These are phyloP conservation scores for Uronychia binucleata DNA, from an alignment of 73 alveolate genomes.

Conservation along the genomic window DNA sequence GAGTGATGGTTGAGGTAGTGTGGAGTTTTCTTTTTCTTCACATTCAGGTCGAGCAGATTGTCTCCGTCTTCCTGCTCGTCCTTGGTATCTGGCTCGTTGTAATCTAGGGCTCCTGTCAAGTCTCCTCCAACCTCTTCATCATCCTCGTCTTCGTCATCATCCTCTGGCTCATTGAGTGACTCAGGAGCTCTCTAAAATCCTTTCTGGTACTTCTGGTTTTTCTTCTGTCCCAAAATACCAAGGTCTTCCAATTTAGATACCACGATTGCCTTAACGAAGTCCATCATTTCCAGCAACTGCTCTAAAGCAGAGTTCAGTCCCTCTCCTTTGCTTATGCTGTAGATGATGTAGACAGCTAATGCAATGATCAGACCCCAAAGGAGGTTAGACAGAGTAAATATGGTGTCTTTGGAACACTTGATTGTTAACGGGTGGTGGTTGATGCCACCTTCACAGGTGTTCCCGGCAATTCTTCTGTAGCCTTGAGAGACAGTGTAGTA, in stretches of 20 bases:
- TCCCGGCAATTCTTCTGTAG: slow-evolving; percentile 91
- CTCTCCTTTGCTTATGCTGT: neutral
- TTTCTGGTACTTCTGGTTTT: neutral
- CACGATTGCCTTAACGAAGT: neutral
- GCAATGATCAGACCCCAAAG: neutral
- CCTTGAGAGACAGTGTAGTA: slow-evolving; percentile 79
- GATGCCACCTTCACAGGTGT: slow-evolving; percentile 87
- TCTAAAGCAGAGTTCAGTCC: neutral
- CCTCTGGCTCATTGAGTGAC: neutral
- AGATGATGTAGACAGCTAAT: neutral
- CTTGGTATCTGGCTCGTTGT: neutral
- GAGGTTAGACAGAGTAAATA: slow-evolving; percentile 8
- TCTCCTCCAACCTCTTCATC: neutral
- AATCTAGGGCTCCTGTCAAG: neutral
- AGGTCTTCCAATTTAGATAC: neutral
- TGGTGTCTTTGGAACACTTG: slow-evolving; percentile 54
- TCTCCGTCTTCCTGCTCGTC: neutral
- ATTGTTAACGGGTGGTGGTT: slow-evolving; percentile 64
- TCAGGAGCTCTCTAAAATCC: neutral
- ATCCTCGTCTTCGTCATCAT: neutral
- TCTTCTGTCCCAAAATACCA: neutral
- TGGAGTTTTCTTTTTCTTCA: neutral
- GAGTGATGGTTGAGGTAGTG: too few species aligned
- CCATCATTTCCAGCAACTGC: neutral
- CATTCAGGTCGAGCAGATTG: neutral